These are phyloP conservation scores for Psilocybe mexicana DNA, from an alignment of 1,284 basidiomycete genomes.

Conservation along the genomic window DNA sequence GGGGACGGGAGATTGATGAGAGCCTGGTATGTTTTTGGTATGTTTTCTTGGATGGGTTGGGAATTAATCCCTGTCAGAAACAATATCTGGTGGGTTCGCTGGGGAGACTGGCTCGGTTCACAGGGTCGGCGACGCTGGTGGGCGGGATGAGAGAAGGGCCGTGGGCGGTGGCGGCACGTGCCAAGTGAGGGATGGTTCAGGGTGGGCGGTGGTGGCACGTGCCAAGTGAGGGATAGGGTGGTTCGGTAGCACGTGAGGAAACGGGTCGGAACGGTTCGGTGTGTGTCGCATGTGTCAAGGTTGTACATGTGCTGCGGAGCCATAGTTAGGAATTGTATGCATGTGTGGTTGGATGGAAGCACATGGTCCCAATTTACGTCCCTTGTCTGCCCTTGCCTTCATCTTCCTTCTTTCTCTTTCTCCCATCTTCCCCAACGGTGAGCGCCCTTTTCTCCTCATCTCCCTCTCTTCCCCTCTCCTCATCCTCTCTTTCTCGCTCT, in stretches of 20 bases:
- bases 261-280: background rate
- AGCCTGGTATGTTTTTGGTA: slow-evolving; percentile 50
- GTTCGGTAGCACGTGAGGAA: background rate
- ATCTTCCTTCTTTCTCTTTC: slow-evolving; percentile 21
- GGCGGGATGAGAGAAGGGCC: too few relatives aligned
- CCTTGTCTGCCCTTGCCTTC: slow-evolving; percentile 14
- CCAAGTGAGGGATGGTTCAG: too few relatives aligned
- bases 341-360: slow-evolving; percentile 13
- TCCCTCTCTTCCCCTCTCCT: slow-evolving; percentile 13
- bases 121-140: too few relatives aligned
- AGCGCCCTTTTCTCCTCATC: slow-evolving; percentile 10
- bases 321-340: slow-evolving; percentile 14
- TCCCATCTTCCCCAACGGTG: slow-evolving; percentile 3
- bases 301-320: slow-evolving; percentile 30
- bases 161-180: too few relatives aligned
- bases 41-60: background rate
- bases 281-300: slow-evolving; percentile 42
- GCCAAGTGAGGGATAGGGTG: too few relatives aligned
- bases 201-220: too few relatives aligned
- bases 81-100: slow-evolving; percentile 55
- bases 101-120: slow-evolving; percentile 36
- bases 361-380: slow-evolving; percentile 31
- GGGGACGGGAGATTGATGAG: slow-evolving; percentile 46
- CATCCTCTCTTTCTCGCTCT: slow-evolving; percentile 18
- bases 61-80: slow-evolving; percentile 24